Conservation (phyloP, 495 filamentous ascomycete genomes). For the Penicillium pancosmium region DNA sequence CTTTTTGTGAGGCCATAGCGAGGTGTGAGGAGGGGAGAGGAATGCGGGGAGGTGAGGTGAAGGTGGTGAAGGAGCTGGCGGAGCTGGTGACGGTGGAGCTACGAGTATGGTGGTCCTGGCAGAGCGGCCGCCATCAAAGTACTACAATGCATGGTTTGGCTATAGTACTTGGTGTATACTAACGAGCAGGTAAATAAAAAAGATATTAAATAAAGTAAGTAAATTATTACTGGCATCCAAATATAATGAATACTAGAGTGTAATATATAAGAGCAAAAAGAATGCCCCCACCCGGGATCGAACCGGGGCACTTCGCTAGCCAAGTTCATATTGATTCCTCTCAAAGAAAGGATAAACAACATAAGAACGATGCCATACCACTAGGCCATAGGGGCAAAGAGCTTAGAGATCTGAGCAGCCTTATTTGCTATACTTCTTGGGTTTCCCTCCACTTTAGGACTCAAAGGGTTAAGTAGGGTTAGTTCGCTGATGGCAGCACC, state of each 20-base stretch:
- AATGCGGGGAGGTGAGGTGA: constrained; percentile 1
- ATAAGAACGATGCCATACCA: constrained; percentile 5
- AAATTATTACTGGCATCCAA: too few relatives aligned
- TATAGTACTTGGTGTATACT: neutral
- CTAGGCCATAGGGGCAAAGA: constrained; percentile 3
- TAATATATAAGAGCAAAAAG: neutral
- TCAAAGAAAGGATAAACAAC: neutral
- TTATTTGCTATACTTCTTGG: neutral
- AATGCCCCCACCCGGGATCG: constrained; percentile 5
- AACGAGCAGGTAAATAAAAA: neutral
- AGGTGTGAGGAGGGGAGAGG: constrained; percentile 2
- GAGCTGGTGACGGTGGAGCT: too few relatives aligned
- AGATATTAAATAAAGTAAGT: neutral
- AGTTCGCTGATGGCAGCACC: too few relatives aligned
- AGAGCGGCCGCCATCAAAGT: too few relatives aligned
- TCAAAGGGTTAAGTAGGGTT: too few relatives aligned
- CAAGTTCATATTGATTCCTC: constrained; percentile 1
- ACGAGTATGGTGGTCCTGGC: too few relatives aligned
- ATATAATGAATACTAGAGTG: too few relatives aligned
- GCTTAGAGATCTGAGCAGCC: neutral
- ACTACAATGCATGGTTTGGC: too few relatives aligned
- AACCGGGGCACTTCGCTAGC: constrained; percentile 5
- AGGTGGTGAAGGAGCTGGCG: too few relatives aligned
- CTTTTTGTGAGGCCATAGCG: constrained; percentile 60
- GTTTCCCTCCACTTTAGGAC: too few relatives aligned